Conservation (phyloP, 805 yeast species). For the Saccharomycopsis olivae region DNA sequence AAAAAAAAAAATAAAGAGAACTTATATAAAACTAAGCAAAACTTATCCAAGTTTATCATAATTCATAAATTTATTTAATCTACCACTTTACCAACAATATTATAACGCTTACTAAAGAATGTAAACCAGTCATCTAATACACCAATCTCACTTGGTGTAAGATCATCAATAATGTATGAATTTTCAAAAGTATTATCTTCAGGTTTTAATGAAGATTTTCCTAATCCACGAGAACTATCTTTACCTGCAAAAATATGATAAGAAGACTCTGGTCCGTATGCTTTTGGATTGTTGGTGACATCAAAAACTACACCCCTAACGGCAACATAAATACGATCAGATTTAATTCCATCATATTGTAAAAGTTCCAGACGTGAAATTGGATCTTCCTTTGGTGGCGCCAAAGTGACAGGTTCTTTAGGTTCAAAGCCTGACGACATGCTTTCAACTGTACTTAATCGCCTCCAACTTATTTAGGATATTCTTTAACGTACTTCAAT, state of each 20-base stretch:
- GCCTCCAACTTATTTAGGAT: no score
- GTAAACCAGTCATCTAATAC: slow-evolving; percentile 68
- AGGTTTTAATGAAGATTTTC: slow-evolving; percentile 48
- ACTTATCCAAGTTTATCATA: no score
- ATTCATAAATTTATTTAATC: no score
- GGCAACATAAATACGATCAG: slow-evolving; percentile 52
- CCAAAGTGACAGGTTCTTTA: slow-evolving; percentile 40
- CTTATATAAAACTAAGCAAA: no score
- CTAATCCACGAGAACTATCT: slow-evolving; percentile 71
- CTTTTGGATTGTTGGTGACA: slow-evolving; percentile 52
- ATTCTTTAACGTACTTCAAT: neutral
- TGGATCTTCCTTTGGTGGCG: slow-evolving; percentile 37
- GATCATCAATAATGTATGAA: slow-evolving; percentile 40
- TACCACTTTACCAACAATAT: slow-evolving; percentile 17
- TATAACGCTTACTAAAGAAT: slow-evolving; percentile 44
- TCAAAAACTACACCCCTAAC: slow-evolving; percentile 73
- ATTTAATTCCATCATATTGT: slow-evolving; percentile 34
- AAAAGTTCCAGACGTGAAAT: slow-evolving; percentile 34
- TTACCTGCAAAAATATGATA: slow-evolving; percentile 66
- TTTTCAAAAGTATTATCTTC: slow-evolving; percentile 35
- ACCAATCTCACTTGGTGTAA: slow-evolving; percentile 48
- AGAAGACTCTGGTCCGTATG: slow-evolving; percentile 69
- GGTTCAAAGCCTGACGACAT: slow-evolving; percentile 34
- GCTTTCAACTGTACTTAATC: neutral
- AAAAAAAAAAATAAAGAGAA: no score